A percentile compares a stretch with the other conserved stretches of the same genome.
phyloP scores from a whole-genome alignment of 805 yeast species.

The Sporopachydermia lactativora region DNA sequence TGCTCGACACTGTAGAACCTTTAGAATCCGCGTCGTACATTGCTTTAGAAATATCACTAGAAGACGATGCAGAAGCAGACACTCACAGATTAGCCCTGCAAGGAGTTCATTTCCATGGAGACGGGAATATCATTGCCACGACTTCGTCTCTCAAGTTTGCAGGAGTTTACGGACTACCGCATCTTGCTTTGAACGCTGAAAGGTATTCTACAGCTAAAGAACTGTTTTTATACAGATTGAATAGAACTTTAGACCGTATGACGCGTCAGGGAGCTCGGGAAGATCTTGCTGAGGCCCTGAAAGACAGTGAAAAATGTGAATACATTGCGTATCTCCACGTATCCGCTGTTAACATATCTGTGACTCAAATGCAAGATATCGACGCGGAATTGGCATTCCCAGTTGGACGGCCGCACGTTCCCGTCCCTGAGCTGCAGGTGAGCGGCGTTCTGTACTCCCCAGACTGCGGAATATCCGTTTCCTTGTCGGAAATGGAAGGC shows the following conservation, averaged over 20 bases:
- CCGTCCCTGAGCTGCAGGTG: constrained; percentile 42
- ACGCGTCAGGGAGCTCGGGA: constrained; percentile 9
- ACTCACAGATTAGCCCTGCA: constrained; percentile 34
- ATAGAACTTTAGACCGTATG: constrained; percentile 20
- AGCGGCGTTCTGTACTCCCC: constrained; percentile 68
- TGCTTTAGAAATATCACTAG: neutral
- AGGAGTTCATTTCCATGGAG: constrained; percentile 53
- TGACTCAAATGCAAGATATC: constrained; percentile 39
- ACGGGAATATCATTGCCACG: constrained; percentile 46
- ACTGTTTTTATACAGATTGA: constrained; percentile 29
- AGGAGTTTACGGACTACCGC: constrained; percentile 49
- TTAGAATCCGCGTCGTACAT: neutral
- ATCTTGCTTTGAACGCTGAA: constrained; percentile 28
- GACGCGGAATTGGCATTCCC: constrained; percentile 67
- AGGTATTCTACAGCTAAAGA: constrained; percentile 31
- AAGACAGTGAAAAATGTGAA: constrained; percentile 44
- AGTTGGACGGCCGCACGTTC: constrained; percentile 59
- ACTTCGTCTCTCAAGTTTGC: constrained; percentile 52
- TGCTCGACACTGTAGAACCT: too few species aligned
- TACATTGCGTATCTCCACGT: constrained; percentile 54
- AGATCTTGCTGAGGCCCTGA: constrained; percentile 23
- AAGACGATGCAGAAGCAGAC: constrained; percentile 33
- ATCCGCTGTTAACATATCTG: constrained; percentile 40
- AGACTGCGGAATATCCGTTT: constrained; percentile 60
- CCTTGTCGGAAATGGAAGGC: constrained; percentile 31